Percentiles rank a stretch among this genome's conserved stretches.
Evolutionary conservation across 73 alveolate species (phyloP).

Genomic region (Blepharisma japonicum): DNA sequence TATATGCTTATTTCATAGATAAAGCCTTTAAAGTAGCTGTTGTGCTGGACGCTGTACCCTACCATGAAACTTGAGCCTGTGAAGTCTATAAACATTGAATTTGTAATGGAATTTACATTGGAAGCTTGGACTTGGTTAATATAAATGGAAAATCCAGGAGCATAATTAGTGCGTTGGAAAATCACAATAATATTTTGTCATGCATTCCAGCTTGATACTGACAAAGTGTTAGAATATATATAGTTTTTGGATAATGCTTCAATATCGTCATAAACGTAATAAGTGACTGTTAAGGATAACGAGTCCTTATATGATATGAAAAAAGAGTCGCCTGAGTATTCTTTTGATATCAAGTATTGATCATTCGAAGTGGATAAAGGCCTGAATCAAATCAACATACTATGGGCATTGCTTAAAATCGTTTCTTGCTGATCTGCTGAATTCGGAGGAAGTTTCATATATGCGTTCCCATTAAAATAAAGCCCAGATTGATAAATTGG

Average conservation of each 20-base stretch:
- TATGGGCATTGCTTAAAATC: slow-evolving; percentile 1
- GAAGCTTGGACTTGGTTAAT: neutral
- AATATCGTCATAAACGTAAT: neutral
- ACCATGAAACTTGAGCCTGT: neutral
- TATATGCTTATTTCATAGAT: neutral
- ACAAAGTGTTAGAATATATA: neutral
- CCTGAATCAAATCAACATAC: neutral
- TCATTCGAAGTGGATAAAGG: neutral
- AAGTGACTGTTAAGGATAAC: neutral
- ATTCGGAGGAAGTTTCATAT: slow-evolving; percentile 12
- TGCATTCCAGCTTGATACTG: neutral
- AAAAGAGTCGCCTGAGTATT: neutral
- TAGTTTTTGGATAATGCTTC: neutral
- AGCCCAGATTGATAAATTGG: slow-evolving; percentile 10
- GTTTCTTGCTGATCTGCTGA: neutral
- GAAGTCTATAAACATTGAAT: neutral
- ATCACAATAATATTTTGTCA: neutral
- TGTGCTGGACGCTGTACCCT: neutral
- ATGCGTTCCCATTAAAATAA: neutral
- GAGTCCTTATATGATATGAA: neutral
- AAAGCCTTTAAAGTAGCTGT: neutral
- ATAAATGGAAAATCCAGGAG: neutral
- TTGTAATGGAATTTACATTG: neutral
- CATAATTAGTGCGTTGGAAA: neutral
- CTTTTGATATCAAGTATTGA: neutral